phyloP scores from a whole-genome alignment of 345 rosid species.

The Jatropha curcas region DNA sequence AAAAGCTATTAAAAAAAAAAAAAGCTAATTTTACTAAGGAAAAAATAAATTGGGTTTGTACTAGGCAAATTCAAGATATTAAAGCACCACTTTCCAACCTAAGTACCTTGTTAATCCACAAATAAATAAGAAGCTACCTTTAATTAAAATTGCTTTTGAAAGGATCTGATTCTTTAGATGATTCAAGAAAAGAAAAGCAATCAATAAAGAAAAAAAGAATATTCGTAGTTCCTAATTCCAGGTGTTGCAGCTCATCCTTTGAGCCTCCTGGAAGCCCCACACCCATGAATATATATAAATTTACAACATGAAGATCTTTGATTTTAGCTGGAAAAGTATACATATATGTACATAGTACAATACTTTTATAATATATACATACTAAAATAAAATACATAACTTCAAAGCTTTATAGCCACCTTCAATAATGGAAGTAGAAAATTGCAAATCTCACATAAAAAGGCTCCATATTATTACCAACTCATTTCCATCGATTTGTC shows the following conservation, averaged over 20 bases:
- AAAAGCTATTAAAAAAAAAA: too few relatives aligned
- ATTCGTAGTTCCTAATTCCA: conserved; percentile 22
- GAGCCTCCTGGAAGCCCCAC: conserved; percentile 3
- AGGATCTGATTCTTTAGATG: conserved; percentile 30
- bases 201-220: conserved; percentile 15
- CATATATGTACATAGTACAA: too few relatives aligned
- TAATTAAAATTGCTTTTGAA: conserved; percentile 10
- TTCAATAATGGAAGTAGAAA: conserved; percentile 26
- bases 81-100: too few relatives aligned
- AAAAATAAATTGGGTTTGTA: not conserved
- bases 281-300: not conserved
- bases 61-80: too few relatives aligned
- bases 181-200: not conserved
- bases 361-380: too few relatives aligned
- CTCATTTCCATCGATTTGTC: conserved; percentile 25
- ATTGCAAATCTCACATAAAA: not conserved
- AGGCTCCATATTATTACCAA: conserved; percentile 27
- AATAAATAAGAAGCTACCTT: not conserved
- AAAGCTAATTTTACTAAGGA: too few relatives aligned
- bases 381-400: too few relatives aligned
- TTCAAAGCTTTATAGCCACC: too few relatives aligned
- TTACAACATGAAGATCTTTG: not conserved
- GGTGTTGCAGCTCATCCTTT: conserved; percentile 15
- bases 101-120: not conserved
- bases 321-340: not conserved